Percentiles rank a stretch among this genome's conserved stretches.
Conservation (phyloP, 78 protist genomes). For the Polysphondylium violaceum region DNA sequence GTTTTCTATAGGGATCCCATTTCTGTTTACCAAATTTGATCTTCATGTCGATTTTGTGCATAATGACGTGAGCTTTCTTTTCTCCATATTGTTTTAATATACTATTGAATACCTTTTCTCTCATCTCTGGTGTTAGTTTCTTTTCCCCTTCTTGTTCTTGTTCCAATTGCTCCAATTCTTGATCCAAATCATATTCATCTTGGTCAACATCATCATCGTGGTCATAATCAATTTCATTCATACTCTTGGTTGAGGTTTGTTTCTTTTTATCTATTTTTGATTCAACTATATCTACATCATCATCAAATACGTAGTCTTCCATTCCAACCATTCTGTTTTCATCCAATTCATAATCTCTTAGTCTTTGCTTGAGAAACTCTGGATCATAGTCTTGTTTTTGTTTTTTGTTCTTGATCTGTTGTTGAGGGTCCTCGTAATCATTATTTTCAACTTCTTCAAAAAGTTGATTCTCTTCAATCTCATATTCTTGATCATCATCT, state of each 20-base stretch:
- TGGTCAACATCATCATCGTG: background rate
- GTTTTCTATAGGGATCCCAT: constrained; percentile 43
- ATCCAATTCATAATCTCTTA: constrained; percentile 18
- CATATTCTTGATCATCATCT: no score
- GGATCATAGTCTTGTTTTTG: no score
- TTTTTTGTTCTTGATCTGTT: no score
- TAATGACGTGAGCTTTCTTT: constrained; percentile 18
- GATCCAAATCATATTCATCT: background rate
- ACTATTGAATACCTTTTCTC: background rate
- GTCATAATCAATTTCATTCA: background rate
- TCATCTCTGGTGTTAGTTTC: constrained; percentile 11
- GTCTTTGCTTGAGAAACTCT: no score
- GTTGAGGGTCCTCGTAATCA: no score
- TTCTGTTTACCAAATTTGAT: constrained; percentile 18
- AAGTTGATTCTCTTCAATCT: no score
- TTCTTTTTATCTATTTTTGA: background rate
- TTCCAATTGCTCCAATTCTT: background rate
- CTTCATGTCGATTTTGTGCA: constrained; percentile 13
- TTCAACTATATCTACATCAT: background rate
- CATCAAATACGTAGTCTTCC: constrained; percentile 71
- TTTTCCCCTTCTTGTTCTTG: constrained; percentile 5
- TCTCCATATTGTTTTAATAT: constrained; percentile 25
- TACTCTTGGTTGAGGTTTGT: background rate
- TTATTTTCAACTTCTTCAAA: no score
- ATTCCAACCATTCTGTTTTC: constrained; percentile 64